These are phyloP conservation scores for Lepidium campestre DNA, from an alignment of 441 rosid genomes.

Conservation along the genomic window DNA sequence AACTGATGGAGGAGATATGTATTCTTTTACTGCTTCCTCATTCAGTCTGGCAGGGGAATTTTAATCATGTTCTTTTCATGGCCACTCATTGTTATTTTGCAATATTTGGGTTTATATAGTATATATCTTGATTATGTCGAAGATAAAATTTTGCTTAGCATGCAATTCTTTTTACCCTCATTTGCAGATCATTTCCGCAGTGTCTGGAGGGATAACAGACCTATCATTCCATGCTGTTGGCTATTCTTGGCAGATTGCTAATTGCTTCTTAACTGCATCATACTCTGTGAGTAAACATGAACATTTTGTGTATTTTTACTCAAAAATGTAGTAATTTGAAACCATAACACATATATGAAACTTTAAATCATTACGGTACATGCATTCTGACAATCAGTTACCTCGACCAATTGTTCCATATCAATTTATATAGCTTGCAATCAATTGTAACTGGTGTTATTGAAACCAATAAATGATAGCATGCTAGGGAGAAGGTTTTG, in stretches of 20 bases:
- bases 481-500: neutral
- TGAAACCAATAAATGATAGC: neutral
- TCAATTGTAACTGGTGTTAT: neutral
- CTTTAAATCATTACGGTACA: neutral
- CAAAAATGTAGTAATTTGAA: neutral
- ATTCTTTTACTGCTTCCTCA: neutral
- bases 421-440: neutral
- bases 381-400: neutral
- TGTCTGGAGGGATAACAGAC: conserved; percentile 96
- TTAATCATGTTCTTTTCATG: neutral
- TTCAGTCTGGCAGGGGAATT: neutral
- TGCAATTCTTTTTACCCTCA: neutral
- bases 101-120: neutral
- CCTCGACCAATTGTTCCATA: neutral
- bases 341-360: neutral
- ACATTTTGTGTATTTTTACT: neutral
- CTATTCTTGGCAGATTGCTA: conserved; percentile 85
- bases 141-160: neutral
- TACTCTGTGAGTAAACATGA: conserved; percentile 71
- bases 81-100: neutral
- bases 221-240: conserved; percentile 87
- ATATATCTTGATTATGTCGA: neutral
- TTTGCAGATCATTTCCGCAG: conserved; percentile 86
- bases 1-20: neutral
- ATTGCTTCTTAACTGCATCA: conserved; percentile 88